phyloP scores from a whole-genome alignment of 257 asterid genomes.

The Solanum gandarillasii region DNA sequence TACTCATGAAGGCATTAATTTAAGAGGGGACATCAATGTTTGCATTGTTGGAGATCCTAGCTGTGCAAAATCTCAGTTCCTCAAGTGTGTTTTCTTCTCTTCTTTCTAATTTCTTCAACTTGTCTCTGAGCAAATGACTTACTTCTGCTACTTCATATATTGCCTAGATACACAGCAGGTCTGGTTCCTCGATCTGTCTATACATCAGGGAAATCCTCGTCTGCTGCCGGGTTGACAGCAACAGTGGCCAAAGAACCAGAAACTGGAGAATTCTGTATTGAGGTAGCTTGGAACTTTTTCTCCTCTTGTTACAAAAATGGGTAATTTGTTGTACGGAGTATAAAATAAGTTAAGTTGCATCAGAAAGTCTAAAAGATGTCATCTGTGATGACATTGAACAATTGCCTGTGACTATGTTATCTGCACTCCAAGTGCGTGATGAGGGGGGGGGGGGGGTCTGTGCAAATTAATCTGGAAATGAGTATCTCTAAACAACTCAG shows the following conservation, averaged over 20 bases:
- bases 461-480: background rate
- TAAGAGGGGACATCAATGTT: conserved; percentile 96
- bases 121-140: background rate
- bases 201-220: conserved; percentile 96
- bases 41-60: conserved; percentile 99
- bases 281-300: conserved; percentile 32
- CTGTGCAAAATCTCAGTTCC: conserved; percentile 96
- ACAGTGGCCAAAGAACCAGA: conserved; percentile 99
- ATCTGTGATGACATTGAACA: background rate
- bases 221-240: conserved; percentile 99
- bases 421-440: background rate
- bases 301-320: background rate
- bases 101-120: background rate
- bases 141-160: background rate
- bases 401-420: background rate
- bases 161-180: conserved; percentile 69
- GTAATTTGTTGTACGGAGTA: background rate
- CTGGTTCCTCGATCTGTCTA: conserved; percentile 94
- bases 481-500: background rate
- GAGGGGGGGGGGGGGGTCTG: background rate
- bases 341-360: background rate
- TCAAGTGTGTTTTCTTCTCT: conserved; percentile 42
- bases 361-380: background rate
- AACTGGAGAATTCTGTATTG: conserved; percentile 98
- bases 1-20: conserved; percentile 94